Evolutionary conservation across 257 asterid species (phyloP).

Genomic region (Nemophila menziesii): DNA sequence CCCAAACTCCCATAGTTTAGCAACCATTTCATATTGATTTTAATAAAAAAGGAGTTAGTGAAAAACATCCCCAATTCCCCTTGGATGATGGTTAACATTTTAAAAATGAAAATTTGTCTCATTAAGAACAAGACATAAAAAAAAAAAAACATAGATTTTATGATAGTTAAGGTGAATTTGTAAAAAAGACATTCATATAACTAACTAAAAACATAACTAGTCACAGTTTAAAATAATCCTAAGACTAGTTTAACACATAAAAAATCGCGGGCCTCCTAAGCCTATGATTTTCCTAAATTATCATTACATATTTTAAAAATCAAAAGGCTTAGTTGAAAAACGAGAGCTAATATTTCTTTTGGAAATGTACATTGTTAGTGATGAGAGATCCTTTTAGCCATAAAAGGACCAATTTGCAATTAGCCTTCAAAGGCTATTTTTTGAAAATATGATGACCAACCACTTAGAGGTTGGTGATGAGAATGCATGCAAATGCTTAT

Average conservation of each 20-base stretch:
- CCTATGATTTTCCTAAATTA: slow-evolving; percentile 26
- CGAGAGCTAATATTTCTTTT: slow-evolving; percentile 11
- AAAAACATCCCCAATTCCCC: slow-evolving; percentile 30
- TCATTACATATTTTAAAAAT: slow-evolving; percentile 19
- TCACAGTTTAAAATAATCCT: slow-evolving; percentile 45
- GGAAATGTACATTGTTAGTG: slow-evolving; percentile 18
- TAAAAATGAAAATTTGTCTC: not conserved
- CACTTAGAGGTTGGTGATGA: slow-evolving; percentile 26
- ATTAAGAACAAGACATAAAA: not conserved
- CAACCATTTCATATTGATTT: slow-evolving; percentile 10
- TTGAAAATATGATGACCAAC: slow-evolving; percentile 17
- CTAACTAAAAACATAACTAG: slow-evolving; percentile 26
- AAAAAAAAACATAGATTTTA: slow-evolving; percentile 14
- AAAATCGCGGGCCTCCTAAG: slow-evolving; percentile 37
- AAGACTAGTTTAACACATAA: slow-evolving; percentile 29
- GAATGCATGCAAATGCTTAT: slow-evolving; percentile 23
- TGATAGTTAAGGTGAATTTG: slow-evolving; percentile 8
- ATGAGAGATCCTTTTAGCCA: slow-evolving; percentile 9
- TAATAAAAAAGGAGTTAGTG: not conserved
- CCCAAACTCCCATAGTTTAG: slow-evolving; percentile 35
- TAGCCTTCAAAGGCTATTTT: slow-evolving; percentile 42
- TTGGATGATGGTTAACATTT: slow-evolving; percentile 20
- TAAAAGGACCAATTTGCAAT: slow-evolving; percentile 5
- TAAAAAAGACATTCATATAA: slow-evolving; percentile 1
- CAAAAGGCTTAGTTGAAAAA: slow-evolving; percentile 25